Base-by-base conservation (phyloP, 192 early-diverging fungal genomes). In the Podochytrium sp. region DNA sequence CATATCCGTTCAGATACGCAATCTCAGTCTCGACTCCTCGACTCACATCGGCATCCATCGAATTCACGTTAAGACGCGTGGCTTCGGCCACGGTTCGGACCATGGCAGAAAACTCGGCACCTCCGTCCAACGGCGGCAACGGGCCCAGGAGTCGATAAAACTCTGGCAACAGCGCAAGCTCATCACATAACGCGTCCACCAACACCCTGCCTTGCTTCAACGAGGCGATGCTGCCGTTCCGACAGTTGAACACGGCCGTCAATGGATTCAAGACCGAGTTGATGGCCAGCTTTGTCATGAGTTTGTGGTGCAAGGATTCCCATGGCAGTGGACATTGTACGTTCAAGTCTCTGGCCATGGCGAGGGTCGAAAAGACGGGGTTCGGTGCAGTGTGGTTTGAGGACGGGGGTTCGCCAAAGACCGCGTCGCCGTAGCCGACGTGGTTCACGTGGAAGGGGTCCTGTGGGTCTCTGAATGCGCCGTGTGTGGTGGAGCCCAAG, bases 221-320 rank as follows among this genome's bases (percentile, higher is more conserved):
- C 18, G 23, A 41, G 10, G 39, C 12, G 14, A 75, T 23, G 20
- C 1, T 6, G 1, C 76, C 76, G 50, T 77, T 77, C 12, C 37
- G 41, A 38, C 34, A 41, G 29, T 7, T n/a, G 10, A 64, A 34
- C 6, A 77, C 25, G 6, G 76, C 76, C 12, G 76, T 63, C 34
- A 77, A 33, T 25, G 76, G 69, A 50, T 77, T 77, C 37, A 77
- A 30, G 6, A 25, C 23, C 3, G 38, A 57, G 58, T 77, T 77
- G 32, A 77, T 34, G 30, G 59, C 76, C 38, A 77, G 58, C 53
- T 77, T 75, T 25, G 68, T 10, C n/a, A 66, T 25, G 1, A 75
- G 57, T 20, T 51, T 57, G 12, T 20, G 6, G 39, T 41, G 33
- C 30, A 75, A 32, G 14, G 0, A 3, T 20, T 42, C 30, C 42